These are phyloP conservation scores for Pleurostoma richardsiae DNA, from an alignment of 2,329 filamentous ascomycete species.

Conservation along the genomic window DNA sequence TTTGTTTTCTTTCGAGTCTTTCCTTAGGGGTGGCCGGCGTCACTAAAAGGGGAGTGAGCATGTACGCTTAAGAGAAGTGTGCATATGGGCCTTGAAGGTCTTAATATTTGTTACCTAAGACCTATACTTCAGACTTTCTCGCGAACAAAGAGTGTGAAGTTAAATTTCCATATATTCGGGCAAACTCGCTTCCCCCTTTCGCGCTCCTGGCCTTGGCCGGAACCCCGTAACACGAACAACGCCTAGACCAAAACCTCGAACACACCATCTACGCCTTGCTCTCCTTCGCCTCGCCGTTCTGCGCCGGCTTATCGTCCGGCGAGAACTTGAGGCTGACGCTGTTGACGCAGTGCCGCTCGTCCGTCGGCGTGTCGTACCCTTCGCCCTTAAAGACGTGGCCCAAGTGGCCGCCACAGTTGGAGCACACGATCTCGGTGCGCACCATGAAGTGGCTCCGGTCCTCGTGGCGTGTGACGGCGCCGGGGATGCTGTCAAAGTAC, in stretches of 20 bases:
- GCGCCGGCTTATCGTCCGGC: constrained; percentile 52
- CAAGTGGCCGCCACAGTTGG: constrained; percentile 88
- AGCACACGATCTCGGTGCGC: constrained; percentile 89
- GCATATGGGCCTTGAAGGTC: too few species aligned
- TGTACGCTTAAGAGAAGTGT: too few species aligned
- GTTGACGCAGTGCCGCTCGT: constrained; percentile 97
- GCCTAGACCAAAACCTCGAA: not conserved
- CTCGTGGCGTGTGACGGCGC: constrained; percentile 77
- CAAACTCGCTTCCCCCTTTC: too few species aligned
- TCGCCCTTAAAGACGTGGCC: constrained; percentile 93
- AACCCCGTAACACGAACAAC: too few species aligned
- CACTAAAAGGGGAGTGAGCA: too few species aligned
- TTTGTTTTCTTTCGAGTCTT: too few species aligned
- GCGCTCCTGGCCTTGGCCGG: too few species aligned
- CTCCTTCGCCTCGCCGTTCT: constrained; percentile 27
- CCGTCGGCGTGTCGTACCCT: constrained; percentile 76
- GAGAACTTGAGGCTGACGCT: constrained; percentile 84
- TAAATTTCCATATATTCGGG: too few species aligned
- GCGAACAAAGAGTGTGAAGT: too few species aligned
- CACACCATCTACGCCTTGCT: constrained; percentile 22
- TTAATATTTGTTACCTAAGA: too few species aligned
- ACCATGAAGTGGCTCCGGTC: constrained; percentile 77
- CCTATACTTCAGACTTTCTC: too few species aligned
- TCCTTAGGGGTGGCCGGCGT: too few species aligned
- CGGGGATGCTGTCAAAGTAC: constrained; percentile 93